Base-by-base conservation (phyloP, 2,329 filamentous ascomycete species). In the Ceratocystis variospora region DNA sequence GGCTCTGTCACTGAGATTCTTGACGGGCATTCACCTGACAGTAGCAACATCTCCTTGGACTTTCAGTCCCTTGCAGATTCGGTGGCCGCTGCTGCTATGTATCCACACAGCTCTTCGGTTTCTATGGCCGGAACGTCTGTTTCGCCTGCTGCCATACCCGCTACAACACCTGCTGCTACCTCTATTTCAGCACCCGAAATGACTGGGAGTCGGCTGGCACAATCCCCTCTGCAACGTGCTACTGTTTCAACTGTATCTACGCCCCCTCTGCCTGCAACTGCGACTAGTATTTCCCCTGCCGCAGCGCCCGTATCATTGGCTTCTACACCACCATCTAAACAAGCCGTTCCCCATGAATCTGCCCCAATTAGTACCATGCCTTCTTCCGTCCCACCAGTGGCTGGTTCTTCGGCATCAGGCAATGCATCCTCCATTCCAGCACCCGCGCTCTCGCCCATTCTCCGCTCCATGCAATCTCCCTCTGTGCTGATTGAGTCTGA, bases 401-500 rank as follows among this genome's bases (percentile, higher is more conserved):
- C 62, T n/a, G 31, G 62, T 17, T 53, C 37, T 12, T 33, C 68
- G 25, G 68, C 73, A 62, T 44, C 68, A 61, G 64, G 72, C 68
- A 63, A 73, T 69, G 48, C 48, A 25, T 19, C 48, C 22, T 12
- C 37, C 15, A 22, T n/a, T 10, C 66, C 72, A 70, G 57, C 63
- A 17, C 71, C 74, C 6, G 78, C 78, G 2, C 73, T 81, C n/a
- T 81, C 82, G 1, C 79, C 82, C 0, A 77, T 79, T 65, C 75
- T 84, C 68, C 75, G 76, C 5, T 76, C 74, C 5, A 75, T 80
- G 69, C 73, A 75, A 2, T 79, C 81, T 1, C 81, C 82, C 0
- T 77, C 90, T 22, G 79, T 83, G 63, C 81, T 86, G 48, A 82
- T 94, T 69, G 83, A 80, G 59, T 83, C 83, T 68, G 92, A 87